Base-by-base conservation (phyloP, 2,329 filamentous ascomycete genomes). In the Fusarium stilboides region DNA sequence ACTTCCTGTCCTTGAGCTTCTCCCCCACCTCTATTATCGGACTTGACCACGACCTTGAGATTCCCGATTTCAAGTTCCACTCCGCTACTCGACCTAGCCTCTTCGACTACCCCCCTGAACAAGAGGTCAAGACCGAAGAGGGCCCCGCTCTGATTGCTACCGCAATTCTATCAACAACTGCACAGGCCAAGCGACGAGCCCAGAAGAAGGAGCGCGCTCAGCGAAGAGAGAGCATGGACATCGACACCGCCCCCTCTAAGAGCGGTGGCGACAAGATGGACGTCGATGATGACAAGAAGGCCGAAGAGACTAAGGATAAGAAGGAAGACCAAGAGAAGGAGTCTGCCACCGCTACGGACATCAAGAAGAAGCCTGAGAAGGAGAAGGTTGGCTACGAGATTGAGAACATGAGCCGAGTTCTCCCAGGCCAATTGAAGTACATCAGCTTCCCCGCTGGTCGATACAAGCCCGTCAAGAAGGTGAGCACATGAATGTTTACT, bases 61-160 rank as follows among this genome's bases (percentile, higher is more conserved):
- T 97, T 56, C 94, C 97, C 20, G 91, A 91, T 77, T 94, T 98
- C 88, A 97, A 97, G 80, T 97, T 98, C 84, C 90, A 97, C 86
- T 97, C 94, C 82, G 94, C 96, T 73, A 97, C 95, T 13, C 90
- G 94, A 61, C 95, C 95, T 54, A 98, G 94, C 79, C 88, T 98
- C 73, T 99, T 99, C 77, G 96, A 99, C 81, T 99, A 99, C 77
- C 96, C 96, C 34, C 97, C 96, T 2, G 95, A 98, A 81, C 93
- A 97, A 75, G 94, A 98, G 79, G 91, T 97, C 76, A 98, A 98
- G 87, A 83, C 93, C 1, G 95, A 98, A 76, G 95, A 98, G 78
- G 94, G 94, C 0, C 94, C 94, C 0, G 93, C 97, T 65, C 89
- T 97, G 80, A 93, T 99, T 71, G 96, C 97, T 72, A 98, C 96